A percentile compares a stretch with the other conserved stretches of the same genome.
phyloP scores from a whole-genome alignment of 2,329 filamentous ascomycete species.

The Diaporthe destruens region DNA sequence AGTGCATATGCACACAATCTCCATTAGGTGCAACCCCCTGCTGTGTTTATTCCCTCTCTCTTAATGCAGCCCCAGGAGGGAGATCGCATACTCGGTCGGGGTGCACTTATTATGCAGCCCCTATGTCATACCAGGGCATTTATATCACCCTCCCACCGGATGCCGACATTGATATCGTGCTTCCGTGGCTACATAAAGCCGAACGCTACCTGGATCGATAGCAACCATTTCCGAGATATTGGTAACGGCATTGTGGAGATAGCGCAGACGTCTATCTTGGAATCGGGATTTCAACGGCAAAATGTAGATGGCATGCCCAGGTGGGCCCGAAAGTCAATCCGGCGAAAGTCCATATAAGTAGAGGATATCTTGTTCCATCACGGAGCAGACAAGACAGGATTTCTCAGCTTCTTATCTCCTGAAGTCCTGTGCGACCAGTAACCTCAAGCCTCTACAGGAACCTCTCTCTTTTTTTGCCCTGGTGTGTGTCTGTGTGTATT shows the following conservation, averaged over 20 bases:
- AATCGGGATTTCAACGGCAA: slow-evolving; percentile 9
- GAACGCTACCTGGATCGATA: neutral
- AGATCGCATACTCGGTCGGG: slow-evolving; percentile 3
- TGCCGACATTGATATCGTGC: slow-evolving; percentile 33
- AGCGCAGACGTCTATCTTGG: neutral
- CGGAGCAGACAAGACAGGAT: neutral
- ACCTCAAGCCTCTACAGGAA: neutral
- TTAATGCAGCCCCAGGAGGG: neutral
- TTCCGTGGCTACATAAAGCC: neutral
- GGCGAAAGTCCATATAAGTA: neutral
- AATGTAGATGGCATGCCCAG: slow-evolving; percentile 12
- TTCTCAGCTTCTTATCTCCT: neutral
- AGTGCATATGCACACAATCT: neutral
- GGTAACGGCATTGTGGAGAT: neutral
- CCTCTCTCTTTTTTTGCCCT: neutral
- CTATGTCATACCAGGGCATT: neutral
- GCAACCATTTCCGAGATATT: slow-evolving; percentile 11
- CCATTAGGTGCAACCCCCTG: slow-evolving; percentile 4
- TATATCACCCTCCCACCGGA: slow-evolving; percentile 27
- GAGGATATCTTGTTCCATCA: neutral
- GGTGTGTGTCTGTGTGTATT: neutral
- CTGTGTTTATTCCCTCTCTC: neutral
- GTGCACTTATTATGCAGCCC: neutral
- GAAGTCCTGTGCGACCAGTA: neutral
- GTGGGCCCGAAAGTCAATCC: neutral